A percentile compares a stretch with the other conserved stretches of the same genome.
These are phyloP conservation scores for Calocybe cyanea DNA, from an alignment of 768 basidiomycete genomes.

Conservation along the genomic window DNA sequence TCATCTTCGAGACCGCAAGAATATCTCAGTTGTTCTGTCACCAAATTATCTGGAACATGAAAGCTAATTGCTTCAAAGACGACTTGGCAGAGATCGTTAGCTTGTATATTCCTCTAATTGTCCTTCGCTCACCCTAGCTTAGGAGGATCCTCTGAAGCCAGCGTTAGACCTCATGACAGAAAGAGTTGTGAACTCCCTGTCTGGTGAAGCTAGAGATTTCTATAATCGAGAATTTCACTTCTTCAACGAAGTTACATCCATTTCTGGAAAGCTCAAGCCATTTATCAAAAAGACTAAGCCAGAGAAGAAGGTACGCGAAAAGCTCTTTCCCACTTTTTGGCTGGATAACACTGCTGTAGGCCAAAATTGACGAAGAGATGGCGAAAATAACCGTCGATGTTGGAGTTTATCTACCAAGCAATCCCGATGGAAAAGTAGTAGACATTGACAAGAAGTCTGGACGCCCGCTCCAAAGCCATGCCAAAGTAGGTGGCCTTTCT, in stretches of 20 bases:
- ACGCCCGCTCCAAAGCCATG: slow-evolving; percentile 93
- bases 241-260: slow-evolving; percentile 95
- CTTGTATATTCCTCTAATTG: slow-evolving; percentile 6
- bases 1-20: slow-evolving; percentile 96
- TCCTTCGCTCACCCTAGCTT: slow-evolving; percentile 2
- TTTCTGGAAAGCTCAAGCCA: slow-evolving; percentile 95
- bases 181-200: slow-evolving; percentile 77
- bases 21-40: slow-evolving; percentile 98
- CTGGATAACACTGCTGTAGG: slow-evolving; percentile 40
- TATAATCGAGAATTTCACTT: slow-evolving; percentile 95
- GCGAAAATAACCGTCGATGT: slow-evolving; percentile 87
- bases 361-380: slow-evolving; percentile 99
- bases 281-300: slow-evolving; percentile 93
- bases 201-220: slow-evolving; percentile 83
- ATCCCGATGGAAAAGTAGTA: slow-evolving; percentile 95
- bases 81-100: slow-evolving; percentile 80
- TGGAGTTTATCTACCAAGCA: slow-evolving; percentile 97
- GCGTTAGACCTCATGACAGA: slow-evolving; percentile 84
- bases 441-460: slow-evolving; percentile 98
- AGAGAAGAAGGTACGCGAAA: slow-evolving; percentile 80
- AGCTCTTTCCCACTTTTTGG: not conserved
- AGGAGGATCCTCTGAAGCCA: slow-evolving; percentile 97
- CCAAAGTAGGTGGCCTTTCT: slow-evolving; percentile 58
- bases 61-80: slow-evolving; percentile 94
- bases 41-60: slow-evolving; percentile 99